Conservation (phyloP, 306 rosid species). For the Inga leiocalycina region DNA sequence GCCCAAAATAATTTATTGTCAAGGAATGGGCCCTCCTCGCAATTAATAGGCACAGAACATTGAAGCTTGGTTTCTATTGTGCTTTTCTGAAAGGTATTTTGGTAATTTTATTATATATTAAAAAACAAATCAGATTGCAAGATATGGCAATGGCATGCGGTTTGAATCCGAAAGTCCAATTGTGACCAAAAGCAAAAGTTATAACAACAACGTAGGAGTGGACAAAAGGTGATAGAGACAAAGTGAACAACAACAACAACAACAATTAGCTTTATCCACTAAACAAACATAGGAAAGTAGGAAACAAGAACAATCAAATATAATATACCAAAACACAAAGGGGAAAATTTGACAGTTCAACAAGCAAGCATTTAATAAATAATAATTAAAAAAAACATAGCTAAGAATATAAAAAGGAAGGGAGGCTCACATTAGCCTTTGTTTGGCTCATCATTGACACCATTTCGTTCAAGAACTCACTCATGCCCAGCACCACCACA, state of each 20-base stretch:
- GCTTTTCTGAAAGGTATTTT: background rate
- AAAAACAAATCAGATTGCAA: background rate
- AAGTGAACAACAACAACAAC: background rate
- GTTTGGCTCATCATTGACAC: constrained; percentile 67
- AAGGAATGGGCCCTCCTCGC: too few relatives aligned
- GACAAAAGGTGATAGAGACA: background rate
- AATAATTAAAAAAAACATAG: background rate
- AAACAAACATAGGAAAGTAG: background rate
- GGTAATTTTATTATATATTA: background rate
- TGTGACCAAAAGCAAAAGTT: background rate
- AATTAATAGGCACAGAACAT: background rate
- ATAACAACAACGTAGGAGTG: constrained; percentile 30
- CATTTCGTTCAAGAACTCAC: constrained; percentile 68
- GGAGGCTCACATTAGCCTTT: constrained; percentile 40
- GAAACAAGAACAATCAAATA: background rate
- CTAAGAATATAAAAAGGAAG: background rate
- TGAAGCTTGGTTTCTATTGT: too few relatives aligned
- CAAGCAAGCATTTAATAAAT: background rate
- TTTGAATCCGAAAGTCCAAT: background rate
- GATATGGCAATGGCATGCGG: background rate
- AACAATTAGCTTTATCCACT: background rate
- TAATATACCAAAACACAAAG: background rate
- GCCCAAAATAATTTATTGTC: background rate
- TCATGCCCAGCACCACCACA: constrained; percentile 56
- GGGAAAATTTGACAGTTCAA: background rate